A percentile compares a stretch with the other conserved stretches of the same genome.
Conservation (phyloP, 306 rosid species). For the Crotalaria pallida region DNA sequence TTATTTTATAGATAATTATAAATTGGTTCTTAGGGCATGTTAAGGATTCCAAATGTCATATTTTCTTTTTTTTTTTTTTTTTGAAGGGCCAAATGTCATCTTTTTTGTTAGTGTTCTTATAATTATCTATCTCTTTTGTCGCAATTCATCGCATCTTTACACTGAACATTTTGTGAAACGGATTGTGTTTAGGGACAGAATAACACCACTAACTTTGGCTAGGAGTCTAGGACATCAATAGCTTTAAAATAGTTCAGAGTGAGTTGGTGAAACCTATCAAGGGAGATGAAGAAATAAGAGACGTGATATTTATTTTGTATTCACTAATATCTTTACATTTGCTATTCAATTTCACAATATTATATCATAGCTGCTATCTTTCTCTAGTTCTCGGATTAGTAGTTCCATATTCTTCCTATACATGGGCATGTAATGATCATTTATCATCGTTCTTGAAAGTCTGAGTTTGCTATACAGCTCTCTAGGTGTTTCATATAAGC, state of each 20-base stretch:
- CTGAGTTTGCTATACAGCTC: constrained; percentile 72
- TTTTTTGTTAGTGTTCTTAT: too few species aligned
- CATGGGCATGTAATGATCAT: constrained; percentile 98
- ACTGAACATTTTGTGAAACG: not conserved
- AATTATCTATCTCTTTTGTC: not conserved
- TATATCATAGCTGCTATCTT: constrained; percentile 28
- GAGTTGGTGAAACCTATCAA: not conserved
- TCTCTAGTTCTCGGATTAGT: constrained; percentile 70
- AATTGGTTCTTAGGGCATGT: too few species aligned
- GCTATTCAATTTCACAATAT: constrained; percentile 24
- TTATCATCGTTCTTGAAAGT: constrained; percentile 90
- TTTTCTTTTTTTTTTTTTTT: too few species aligned
- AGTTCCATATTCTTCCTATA: constrained; percentile 93
- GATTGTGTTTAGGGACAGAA: not conserved
- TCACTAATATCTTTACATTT: not conserved
- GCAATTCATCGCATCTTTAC: not conserved
- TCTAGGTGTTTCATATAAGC: constrained; percentile 65
- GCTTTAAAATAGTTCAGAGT: not conserved
- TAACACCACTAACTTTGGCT: not conserved
- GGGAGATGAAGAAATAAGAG: not conserved
- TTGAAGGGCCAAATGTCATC: too few species aligned
- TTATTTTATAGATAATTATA: too few species aligned
- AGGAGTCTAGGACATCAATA: too few species aligned
- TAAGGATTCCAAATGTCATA: too few species aligned
- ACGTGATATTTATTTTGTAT: not conserved